Evolutionary conservation across 2,329 filamentous ascomycete species (phyloP).

Genomic region (Fusarium staphyleae): DNA sequence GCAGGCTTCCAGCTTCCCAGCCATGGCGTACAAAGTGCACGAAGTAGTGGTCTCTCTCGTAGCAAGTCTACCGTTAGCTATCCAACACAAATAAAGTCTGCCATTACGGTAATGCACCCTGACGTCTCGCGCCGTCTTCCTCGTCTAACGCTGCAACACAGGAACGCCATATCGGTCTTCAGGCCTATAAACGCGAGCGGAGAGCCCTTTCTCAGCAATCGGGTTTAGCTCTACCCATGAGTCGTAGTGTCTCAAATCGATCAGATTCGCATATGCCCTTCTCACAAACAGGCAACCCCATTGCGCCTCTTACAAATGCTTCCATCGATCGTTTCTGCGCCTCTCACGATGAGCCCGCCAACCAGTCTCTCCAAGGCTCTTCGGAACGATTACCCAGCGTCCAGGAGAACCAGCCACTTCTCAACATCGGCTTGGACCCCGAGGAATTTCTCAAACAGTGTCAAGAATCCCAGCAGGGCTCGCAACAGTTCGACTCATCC

Average conservation of each 20-base stretch:
- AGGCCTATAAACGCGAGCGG: slow-evolving; percentile 32
- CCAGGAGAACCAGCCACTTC: slow-evolving; percentile 44
- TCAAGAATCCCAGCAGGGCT: slow-evolving; percentile 27
- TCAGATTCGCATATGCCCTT: slow-evolving; percentile 52
- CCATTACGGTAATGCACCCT: slow-evolving; percentile 33
- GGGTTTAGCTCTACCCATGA: slow-evolving; percentile 50
- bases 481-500: slow-evolving; percentile 36
- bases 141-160: slow-evolving; percentile 25
- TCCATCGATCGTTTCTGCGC: slow-evolving; percentile 43
- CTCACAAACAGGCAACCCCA: slow-evolving; percentile 43
- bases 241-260: slow-evolving; percentile 53
- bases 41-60: slow-evolving; percentile 37
- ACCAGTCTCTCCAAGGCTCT: slow-evolving; percentile 33
- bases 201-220: slow-evolving; percentile 43
- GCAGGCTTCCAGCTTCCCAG: slow-evolving; percentile 24
- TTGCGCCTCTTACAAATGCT: slow-evolving; percentile 43
- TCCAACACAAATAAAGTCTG: slow-evolving; percentile 36
- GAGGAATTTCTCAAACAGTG: slow-evolving; percentile 48
- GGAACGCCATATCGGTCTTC: slow-evolving; percentile 25
- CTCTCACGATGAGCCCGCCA: slow-evolving; percentile 44
- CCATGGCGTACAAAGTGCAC: slow-evolving; percentile 32
- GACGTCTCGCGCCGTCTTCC: neutral
- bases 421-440: slow-evolving; percentile 50
- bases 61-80: slow-evolving; percentile 42
- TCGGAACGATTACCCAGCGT: slow-evolving; percentile 47